Percentiles rank a stretch among this genome's conserved stretches.
Conservation (phyloP, 129 eudicot genomes). For the Pulicaria dysenterica region DNA sequence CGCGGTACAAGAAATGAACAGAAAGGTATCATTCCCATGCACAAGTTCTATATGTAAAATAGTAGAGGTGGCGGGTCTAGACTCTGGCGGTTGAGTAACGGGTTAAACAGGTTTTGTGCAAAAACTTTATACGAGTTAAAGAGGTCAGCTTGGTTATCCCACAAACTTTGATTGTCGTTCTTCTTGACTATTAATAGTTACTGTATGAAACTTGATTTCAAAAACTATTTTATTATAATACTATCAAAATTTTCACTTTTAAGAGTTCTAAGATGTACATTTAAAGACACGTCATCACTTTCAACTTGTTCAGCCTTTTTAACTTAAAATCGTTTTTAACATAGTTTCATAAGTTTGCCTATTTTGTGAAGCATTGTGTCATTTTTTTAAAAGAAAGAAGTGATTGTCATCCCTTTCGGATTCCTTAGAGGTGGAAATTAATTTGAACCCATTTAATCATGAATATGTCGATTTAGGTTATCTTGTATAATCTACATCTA, state of each 20-base stretch:
- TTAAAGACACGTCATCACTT: neutral
- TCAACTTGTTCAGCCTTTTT: conserved; percentile 3
- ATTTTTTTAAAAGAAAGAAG: neutral
- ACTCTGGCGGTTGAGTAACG: neutral
- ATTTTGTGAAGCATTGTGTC: neutral
- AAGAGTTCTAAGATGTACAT: neutral
- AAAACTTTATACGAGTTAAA: neutral
- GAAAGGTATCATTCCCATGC: conserved; percentile 57
- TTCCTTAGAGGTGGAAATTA: neutral
- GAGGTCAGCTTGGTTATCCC: no score
- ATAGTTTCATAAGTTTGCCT: neutral
- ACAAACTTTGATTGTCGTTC: no score
- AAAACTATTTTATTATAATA: neutral
- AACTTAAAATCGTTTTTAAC: neutral
- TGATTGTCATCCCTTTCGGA: neutral
- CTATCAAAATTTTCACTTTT: neutral
- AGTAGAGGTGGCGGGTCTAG: neutral
- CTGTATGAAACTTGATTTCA: neutral
- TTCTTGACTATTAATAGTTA: no score
- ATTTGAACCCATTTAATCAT: neutral
- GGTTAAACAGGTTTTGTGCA: neutral
- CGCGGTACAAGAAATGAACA: conserved; percentile 92
- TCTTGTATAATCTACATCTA: neutral
- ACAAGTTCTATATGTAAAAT: neutral
- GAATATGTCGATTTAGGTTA: neutral